Percentiles rank a stretch among this genome's conserved stretches.
Conservation (phyloP, 139 green algal species). For the Ettlia oleoabundans region DNA sequence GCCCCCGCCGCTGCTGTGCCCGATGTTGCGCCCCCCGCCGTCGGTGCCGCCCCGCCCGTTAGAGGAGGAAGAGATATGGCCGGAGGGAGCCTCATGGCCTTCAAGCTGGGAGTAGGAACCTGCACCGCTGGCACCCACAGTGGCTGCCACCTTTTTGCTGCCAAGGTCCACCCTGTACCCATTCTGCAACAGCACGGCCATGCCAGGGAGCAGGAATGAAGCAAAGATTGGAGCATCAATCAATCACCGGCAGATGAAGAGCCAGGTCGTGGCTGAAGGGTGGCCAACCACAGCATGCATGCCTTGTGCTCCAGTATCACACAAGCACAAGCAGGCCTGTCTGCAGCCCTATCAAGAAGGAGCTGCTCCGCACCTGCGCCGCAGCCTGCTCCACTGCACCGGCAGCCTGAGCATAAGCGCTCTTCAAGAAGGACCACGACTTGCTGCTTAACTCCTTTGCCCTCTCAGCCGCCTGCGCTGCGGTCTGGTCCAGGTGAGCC, state of each 20-base stretch:
- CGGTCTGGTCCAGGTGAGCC: conserved; percentile 27
- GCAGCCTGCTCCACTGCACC: conserved; percentile 51
- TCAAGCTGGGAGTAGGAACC: background rate
- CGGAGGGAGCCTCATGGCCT: background rate
- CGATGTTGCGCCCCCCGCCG: background rate
- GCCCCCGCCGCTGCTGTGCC: background rate
- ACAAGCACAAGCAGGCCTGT: background rate
- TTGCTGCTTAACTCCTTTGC: conserved; percentile 58
- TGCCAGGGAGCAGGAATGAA: background rate
- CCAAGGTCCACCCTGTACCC: conserved; percentile 64
- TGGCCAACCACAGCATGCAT: too few species aligned
- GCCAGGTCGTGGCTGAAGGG: too few species aligned
- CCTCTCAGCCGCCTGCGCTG: conserved; percentile 47
- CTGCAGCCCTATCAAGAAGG: background rate
- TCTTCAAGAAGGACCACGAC: conserved; percentile 57
- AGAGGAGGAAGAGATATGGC: too few species aligned
- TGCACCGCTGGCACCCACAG: background rate
- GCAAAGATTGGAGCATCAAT: background rate
- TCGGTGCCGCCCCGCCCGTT: background rate
- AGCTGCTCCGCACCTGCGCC: conserved; percentile 11
- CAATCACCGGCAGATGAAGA: too few species aligned
- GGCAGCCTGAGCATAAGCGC: conserved; percentile 52
- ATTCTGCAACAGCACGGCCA: conserved; percentile 21
- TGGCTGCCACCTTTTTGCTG: conserved; percentile 25
- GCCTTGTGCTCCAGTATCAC: background rate